Conservation (phyloP, 352 stramenopile species). For the Phytophthora uliginosa region DNA sequence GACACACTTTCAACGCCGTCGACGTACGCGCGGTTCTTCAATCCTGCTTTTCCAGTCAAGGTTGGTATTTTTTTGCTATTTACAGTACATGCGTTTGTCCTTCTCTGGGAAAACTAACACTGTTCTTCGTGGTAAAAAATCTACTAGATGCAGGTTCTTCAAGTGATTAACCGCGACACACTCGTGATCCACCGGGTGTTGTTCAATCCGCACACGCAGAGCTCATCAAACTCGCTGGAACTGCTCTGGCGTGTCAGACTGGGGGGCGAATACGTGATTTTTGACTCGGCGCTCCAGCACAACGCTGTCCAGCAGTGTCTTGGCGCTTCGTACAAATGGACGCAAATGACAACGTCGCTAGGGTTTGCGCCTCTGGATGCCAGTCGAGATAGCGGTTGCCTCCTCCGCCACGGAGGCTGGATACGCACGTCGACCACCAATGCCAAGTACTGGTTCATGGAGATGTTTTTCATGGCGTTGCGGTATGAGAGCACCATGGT, state of each 20-base stretch:
- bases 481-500: constrained; percentile 71
- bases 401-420: constrained; percentile 64
- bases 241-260: constrained; percentile 60
- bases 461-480: constrained; percentile 74
- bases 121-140: background rate
- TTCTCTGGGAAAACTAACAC: background rate
- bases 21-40: constrained; percentile 56
- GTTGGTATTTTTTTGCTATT: constrained; percentile 14
- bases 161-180: constrained; percentile 61
- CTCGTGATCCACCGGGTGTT: constrained; percentile 66
- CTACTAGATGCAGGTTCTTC: constrained; percentile 54
- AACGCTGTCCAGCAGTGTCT: constrained; percentile 66
- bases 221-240: constrained; percentile 64
- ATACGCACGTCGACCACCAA: constrained; percentile 51
- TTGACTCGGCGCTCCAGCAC: constrained; percentile 59
- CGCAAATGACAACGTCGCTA: constrained; percentile 56
- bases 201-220: constrained; percentile 65
- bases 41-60: constrained; percentile 42
- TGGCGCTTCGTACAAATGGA: constrained; percentile 61
- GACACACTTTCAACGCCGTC: constrained; percentile 32
- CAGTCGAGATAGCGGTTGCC: constrained; percentile 37
- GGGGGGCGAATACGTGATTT: constrained; percentile 63
- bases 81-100: background rate
- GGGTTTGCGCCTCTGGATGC: constrained; percentile 45
- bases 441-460: constrained; percentile 61